Base-by-base conservation (phyloP, 2,329 filamentous ascomycete genomes). In the Shiraia bambusicola region DNA sequence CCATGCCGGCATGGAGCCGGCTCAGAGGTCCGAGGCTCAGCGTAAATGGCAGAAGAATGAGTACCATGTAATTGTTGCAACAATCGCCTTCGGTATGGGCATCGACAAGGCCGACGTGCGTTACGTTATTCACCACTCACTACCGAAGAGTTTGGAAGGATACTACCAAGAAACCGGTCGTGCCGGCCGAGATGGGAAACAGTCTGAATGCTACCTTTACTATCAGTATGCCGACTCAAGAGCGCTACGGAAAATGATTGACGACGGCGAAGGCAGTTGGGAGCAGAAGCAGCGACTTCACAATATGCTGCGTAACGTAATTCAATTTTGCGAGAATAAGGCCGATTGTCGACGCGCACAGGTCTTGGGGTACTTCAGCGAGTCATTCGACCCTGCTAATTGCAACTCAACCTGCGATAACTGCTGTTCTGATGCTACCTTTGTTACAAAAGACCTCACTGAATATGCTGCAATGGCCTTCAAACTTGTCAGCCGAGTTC, bases 21-120 rank as follows among this genome's bases (percentile, higher is more conserved):
- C 78, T 4, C 80, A 87, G 37, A 92, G 92, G 64, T 76, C 77
- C 1, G 66, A 77, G 6, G 79, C 93, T 4, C 92, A 97, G 66
- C 79, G 79, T 46, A 69, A 82, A 22, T 98, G 93, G 93, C 93
- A 98, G 66, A 73, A 72, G 30, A 89, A 90, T 5, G 72, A 76
- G 37, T 80, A 85, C 58, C 87, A 95, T 54, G 87, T 98, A 25
- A 94, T 98, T 30, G 93, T 98, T 35, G 94, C 93, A 14, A 98
- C 93, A 0, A 97, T 98, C 66, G 93, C 93, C 16, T 98, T 98
- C 64, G 93, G 93, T 6, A 98, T 98, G 93, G 93, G 93, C n/a
- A 98, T 98, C 52, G 93, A 98, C 73, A 98, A 98, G 67, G 82
- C 91, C 1, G 87, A 98, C 65, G 93, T 98, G 34, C 87, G 93